Conservation (phyloP, 192 early-diverging fungal genomes). For the Rhizoclosmatium sp. region DNA sequence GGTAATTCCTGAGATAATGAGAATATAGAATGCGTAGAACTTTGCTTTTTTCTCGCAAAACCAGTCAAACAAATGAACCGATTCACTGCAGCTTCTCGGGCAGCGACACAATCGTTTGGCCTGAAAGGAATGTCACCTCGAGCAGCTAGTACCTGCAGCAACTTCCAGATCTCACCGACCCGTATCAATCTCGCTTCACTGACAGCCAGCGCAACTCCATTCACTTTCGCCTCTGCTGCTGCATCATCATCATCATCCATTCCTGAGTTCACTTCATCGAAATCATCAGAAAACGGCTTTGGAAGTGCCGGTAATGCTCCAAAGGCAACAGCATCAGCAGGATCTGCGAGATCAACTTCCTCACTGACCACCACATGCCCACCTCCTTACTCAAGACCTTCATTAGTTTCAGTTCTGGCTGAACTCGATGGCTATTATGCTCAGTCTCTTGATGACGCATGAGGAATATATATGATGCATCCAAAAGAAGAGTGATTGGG, state of each 20-base stretch:
- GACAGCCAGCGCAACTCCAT: background rate
- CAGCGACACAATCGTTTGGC: too few species aligned
- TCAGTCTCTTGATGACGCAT: conserved; percentile 16
- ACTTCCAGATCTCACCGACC: background rate
- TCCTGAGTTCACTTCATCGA: conserved; percentile 39
- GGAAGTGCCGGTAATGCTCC: conserved; percentile 65
- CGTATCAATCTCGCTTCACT: background rate
- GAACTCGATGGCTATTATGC: conserved; percentile 2
- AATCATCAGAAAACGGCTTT: conserved; percentile 42
- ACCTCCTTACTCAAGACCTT: conserved; percentile 13
- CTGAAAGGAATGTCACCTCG: too few species aligned
- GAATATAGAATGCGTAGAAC: too few species aligned
- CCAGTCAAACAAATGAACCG: too few species aligned
- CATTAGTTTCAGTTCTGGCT: conserved; percentile 7
- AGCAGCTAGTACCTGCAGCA: too few species aligned
- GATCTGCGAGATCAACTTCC: conserved; percentile 73
- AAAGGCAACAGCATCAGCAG: conserved; percentile 63
- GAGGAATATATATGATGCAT: background rate
- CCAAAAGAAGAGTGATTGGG: too few species aligned
- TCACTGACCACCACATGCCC: background rate
- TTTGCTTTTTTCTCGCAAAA: too few species aligned
- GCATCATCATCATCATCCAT: conserved; percentile 57
- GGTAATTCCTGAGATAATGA: too few species aligned
- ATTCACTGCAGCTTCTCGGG: too few species aligned
- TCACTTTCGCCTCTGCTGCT: background rate